These are phyloP conservation scores for Sclerotiophoma versabilis DNA, from an alignment of 2,329 filamentous ascomycete genomes.

Conservation along the genomic window DNA sequence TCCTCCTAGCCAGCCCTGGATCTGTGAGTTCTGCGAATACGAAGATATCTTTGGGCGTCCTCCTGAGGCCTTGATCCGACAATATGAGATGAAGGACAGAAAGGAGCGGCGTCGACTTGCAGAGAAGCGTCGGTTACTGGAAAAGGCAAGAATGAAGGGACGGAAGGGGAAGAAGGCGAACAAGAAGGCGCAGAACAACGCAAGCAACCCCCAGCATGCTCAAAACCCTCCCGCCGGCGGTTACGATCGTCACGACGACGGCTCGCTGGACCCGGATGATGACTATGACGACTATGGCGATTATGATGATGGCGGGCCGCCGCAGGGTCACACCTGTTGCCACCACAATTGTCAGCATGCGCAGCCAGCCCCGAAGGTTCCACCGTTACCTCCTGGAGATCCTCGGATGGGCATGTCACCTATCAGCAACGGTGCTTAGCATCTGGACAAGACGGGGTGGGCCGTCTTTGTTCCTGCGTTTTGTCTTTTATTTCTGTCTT, in stretches of 20 bases:
- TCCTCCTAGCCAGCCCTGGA: conserved; percentile 85
- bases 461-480: conserved; percentile 49
- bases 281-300: conserved; percentile 47
- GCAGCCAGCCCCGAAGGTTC: conserved; percentile 36
- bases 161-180: conserved; percentile 85
- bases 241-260: conserved; percentile 45
- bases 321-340: conserved; percentile 31
- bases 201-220: conserved; percentile 39
- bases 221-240: conserved; percentile 40
- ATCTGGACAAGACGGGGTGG: conserved; percentile 50
- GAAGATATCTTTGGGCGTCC: conserved; percentile 92
- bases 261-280: conserved; percentile 40
- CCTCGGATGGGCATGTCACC: conserved; percentile 30
- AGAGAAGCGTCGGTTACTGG: conserved; percentile 83
- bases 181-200: conserved; percentile 62
- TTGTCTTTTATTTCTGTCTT: conserved; percentile 36
- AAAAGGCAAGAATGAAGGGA: conserved; percentile 94
- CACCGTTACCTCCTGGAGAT: conserved; percentile 34
- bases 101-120: conserved; percentile 82
- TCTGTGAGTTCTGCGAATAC: conserved; percentile 98
- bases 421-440: conserved; percentile 42
- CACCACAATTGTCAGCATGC: conserved; percentile 44
- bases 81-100: conserved; percentile 94
- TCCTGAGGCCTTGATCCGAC: conserved; percentile 82
- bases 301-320: conserved; percentile 40